phyloP scores from a whole-genome alignment of 2,329 filamentous ascomycete species.

The Colletotrichum echinochloae region DNA sequence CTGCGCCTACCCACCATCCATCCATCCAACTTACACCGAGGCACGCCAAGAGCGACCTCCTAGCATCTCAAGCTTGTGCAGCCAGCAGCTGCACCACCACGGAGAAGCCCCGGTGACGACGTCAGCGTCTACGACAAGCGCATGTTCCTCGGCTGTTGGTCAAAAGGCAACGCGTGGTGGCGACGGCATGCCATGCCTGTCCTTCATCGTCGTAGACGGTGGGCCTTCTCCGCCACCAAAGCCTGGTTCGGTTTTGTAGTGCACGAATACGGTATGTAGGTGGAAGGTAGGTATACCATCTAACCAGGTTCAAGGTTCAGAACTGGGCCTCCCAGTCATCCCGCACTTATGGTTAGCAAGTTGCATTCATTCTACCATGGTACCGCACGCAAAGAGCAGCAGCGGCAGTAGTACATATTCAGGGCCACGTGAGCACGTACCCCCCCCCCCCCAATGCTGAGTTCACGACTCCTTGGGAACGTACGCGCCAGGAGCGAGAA shows the following conservation, averaged over 20 bases:
- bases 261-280: no score
- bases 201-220: constrained; percentile 11
- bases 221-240: constrained; percentile 30
- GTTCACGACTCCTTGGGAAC: constrained; percentile 11
- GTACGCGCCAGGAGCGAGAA: constrained; percentile 16
- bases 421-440: constrained; percentile 15
- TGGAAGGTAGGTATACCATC: no score
- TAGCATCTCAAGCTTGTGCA: constrained; percentile 2
- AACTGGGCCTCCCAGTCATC: neutral
- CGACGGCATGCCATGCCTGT: constrained; percentile 2
- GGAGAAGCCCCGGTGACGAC: constrained; percentile 4
- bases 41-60: constrained; percentile 10
- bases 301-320: constrained; percentile 17
- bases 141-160: constrained; percentile 32
- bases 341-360: constrained; percentile 17
- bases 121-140: constrained; percentile 2
- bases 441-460: constrained; percentile 7
- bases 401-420: no score
- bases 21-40: constrained; percentile 31
- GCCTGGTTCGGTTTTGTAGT: neutral
- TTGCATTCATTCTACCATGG: neutral
- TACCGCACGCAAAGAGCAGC: no score
- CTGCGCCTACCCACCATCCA: neutral
- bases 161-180: neutral
- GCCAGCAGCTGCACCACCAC: constrained; percentile 17